Percentiles rank a stretch among this genome's conserved stretches.
These are phyloP conservation scores for Trichosporon faecale DNA, from an alignment of 1,284 basidiomycete genomes.

Conservation along the genomic window DNA sequence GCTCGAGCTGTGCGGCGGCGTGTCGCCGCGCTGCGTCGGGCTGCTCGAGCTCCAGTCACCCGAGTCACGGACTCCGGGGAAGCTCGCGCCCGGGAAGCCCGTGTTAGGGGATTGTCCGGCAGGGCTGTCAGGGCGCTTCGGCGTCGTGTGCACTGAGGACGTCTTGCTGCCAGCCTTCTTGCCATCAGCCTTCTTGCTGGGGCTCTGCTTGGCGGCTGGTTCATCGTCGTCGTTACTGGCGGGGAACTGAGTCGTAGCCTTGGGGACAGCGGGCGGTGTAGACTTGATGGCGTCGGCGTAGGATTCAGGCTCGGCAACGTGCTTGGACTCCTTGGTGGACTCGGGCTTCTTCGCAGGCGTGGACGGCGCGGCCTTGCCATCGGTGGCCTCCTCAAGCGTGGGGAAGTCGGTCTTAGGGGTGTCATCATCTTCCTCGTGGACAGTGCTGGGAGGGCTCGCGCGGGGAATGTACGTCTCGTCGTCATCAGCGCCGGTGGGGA, in stretches of 20 bases:
- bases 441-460: conserved; percentile 19
- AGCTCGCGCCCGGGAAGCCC: neutral
- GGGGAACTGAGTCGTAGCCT: neutral
- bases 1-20: neutral
- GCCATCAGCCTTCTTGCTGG: neutral
- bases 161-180: neutral
- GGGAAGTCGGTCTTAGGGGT: neutral
- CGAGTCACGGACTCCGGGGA: neutral
- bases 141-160: neutral
- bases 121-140: neutral
- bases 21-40: neutral
- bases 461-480: conserved; percentile 13
- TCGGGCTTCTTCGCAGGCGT: neutral
- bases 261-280: neutral
- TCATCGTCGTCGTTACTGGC: neutral
- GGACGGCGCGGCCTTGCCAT: neutral
- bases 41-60: neutral
- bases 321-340: neutral
- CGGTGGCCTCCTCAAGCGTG: neutral
- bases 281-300: neutral
- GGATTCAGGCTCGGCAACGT: neutral
- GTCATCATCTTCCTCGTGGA: conserved; percentile 17
- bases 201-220: neutral
- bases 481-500: neutral
- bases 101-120: neutral